phyloP scores from a whole-genome alignment of 2,329 filamentous ascomycete genomes.

The Monilinia fructigena region DNA sequence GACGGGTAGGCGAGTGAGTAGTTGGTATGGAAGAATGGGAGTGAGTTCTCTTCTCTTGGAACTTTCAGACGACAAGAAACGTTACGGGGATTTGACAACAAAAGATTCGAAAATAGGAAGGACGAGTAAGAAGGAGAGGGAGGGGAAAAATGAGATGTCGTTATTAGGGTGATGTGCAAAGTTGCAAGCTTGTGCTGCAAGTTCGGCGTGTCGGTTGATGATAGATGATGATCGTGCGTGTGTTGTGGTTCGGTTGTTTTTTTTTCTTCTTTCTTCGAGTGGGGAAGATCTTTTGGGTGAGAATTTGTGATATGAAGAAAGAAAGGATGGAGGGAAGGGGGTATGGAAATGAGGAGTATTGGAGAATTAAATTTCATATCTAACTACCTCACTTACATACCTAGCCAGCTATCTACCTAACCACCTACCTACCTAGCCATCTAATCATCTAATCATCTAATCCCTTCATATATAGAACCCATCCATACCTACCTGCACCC shows the following conservation, averaged over 20 bases:
- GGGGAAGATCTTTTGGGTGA: conserved; percentile 6
- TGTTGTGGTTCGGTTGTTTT: not conserved
- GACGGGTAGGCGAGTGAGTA: conserved; percentile 10
- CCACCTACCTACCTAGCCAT: not conserved
- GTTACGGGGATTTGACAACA: conserved; percentile 13
- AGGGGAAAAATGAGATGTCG: conserved; percentile 22
- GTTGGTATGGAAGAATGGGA: conserved; percentile 12
- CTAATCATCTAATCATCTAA: too few relatives aligned
- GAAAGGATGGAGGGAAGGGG: not conserved
- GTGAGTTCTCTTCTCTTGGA: not conserved
- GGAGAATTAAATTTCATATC: not conserved
- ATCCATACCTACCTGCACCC: too few relatives aligned
- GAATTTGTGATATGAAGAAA: conserved; percentile 2
- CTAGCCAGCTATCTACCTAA: not conserved
- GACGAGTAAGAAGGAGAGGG: conserved; percentile 11
- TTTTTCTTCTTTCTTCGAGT: conserved; percentile 8
- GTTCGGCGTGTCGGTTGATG: conserved; percentile 20
- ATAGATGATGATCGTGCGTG: conserved; percentile 14
- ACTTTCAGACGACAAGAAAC: conserved; percentile 15
- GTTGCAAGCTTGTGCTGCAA: not conserved
- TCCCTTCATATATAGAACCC: too few relatives aligned
- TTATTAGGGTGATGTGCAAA: conserved; percentile 14
- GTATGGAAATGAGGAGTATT: not conserved
- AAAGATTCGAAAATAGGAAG: not conserved
- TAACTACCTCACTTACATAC: not conserved